Conservation (phyloP, 2,329 filamentous ascomycete species). For the Ophiosphaerella korrae region DNA sequence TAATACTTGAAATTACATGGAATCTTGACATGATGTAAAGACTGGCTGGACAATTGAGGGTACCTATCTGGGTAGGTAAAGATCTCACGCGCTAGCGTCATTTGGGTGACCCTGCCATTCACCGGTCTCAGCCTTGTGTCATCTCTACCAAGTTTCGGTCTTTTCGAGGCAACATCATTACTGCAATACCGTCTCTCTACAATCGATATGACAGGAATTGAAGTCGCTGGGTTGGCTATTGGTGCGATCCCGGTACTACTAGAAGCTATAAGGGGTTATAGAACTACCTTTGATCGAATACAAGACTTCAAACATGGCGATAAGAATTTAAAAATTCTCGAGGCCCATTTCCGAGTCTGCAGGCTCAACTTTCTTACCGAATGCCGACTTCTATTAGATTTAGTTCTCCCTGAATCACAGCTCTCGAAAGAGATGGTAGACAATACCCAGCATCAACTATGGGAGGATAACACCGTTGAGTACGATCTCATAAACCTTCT, state of each 20-base stretch:
- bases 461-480: neutral
- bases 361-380: constrained; percentile 7
- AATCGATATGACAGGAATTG: constrained; percentile 5
- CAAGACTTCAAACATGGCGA: constrained; percentile 4
- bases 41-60: neutral
- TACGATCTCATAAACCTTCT: neutral
- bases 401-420: neutral
- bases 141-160: no score
- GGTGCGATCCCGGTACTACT: constrained; percentile 3
- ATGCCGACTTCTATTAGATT: constrained; percentile 3
- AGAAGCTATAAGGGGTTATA: constrained; percentile 6
- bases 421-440: constrained; percentile 3
- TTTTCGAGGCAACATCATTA: neutral
- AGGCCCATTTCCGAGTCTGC: constrained; percentile 6
- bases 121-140: no score
- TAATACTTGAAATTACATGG: no score
- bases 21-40: no score
- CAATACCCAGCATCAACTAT: constrained; percentile 1
- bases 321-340: constrained; percentile 2
- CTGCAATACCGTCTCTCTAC: neutral
- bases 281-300: constrained; percentile 1
- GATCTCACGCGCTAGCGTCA: neutral
- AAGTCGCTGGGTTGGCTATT: constrained; percentile 2
- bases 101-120: neutral
- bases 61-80: neutral